Base-by-base conservation (phyloP, 2,329 filamentous ascomycete genomes). In the Fusarium graminum region DNA sequence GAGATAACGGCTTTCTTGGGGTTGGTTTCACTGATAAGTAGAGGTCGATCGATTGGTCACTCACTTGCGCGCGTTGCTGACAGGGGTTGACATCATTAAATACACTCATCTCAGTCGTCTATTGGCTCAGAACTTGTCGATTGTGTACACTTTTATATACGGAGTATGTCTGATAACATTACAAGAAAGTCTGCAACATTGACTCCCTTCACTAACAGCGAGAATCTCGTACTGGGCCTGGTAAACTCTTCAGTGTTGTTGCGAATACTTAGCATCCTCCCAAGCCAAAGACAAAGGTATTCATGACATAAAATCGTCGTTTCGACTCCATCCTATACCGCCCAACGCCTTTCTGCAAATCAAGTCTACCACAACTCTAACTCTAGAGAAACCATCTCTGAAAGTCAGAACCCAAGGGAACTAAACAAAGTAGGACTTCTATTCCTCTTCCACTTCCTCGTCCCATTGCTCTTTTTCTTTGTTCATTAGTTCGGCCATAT, bases 401-500 rank as follows among this genome's bases (percentile, higher is more conserved):
- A 26, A 22, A 13, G 57, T 29, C 52, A 55, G 41, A 39, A n/a
- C 40, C 22, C 56, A 55, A 22, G 34, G 49, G 38, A 43, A 50
- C 42, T 54, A 51, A 28, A 43, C 42, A 45, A 63, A 19, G 60
- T 60, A 71, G 52, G 58, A 63, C 53, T 44, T 40, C 55, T 79
- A 85, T 65, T 86, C 84, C 60, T 89, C 91, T 64, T 93, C 91
- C 63, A 89, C 89, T 70, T 92, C 92, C 70, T 92, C 91, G 70
- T 92, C 92, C 90, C 92, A 94, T 32, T 88, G 86, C 75, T 95
- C 92, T 74, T 90, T 86, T 79, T 96, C 93, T 57, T 83, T 85
- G 80, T 90, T 90, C 72, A 94, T 85, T 53, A 92, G 83, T 63
- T 89, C 85, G 16, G 85, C 85, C 92, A 97, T 94, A 59, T 86